phyloP scores from a whole-genome alignment of 305 asterid genomes.

The Plantago coronopus region DNA sequence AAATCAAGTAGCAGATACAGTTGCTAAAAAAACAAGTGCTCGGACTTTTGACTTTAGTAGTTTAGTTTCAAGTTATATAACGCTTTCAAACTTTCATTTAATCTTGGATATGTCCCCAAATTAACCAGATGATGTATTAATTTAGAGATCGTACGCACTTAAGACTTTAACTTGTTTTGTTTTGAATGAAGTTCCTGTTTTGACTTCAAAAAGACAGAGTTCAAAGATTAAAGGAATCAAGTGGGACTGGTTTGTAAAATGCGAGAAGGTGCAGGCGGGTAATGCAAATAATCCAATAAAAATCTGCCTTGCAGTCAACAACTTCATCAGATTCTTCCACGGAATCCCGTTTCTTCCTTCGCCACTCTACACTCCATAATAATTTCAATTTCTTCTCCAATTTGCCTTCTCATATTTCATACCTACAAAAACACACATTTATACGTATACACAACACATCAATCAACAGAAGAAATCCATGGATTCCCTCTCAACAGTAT shows the following conservation, averaged over 20 bases:
- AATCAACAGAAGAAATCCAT: conserved; percentile 17
- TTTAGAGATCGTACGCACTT: too few species aligned
- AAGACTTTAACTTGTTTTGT: too few species aligned
- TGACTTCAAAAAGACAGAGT: too few species aligned
- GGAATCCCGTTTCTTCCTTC: neutral
- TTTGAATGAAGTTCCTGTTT: too few species aligned
- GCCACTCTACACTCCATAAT: neutral
- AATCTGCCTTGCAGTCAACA: neutral
- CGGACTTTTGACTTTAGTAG: too few species aligned
- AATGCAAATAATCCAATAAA: neutral
- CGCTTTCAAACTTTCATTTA: too few species aligned
- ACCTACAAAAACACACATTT: neutral
- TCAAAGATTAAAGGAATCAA: too few species aligned
- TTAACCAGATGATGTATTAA: too few species aligned
- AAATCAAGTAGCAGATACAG: too few species aligned
- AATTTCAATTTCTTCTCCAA: conserved; percentile 1
- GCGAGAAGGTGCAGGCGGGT: neutral
- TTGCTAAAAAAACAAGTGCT: too few species aligned
- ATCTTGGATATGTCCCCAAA: too few species aligned
- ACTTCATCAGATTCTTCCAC: neutral
- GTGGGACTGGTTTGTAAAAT: neutral
- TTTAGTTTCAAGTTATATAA: too few species aligned
- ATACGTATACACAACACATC: neutral
- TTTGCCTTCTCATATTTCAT: neutral
- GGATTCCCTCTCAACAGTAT: conserved; percentile 62